phyloP scores from a whole-genome alignment of 345 rosid genomes.

The Eucalyptus melliodora region DNA sequence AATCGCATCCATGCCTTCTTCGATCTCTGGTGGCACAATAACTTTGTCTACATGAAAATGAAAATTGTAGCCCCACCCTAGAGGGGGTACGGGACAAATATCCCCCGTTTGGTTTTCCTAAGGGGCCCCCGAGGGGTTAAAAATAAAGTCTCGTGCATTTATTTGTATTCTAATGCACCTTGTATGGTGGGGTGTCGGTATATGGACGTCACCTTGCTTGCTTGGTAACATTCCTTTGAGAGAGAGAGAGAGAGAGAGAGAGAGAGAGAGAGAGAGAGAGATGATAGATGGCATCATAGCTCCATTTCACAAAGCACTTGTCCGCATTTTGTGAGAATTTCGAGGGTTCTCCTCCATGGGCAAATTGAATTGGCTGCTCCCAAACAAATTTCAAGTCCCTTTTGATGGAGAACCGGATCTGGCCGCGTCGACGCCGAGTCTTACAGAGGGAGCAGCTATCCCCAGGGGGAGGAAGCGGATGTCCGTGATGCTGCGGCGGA shows the following conservation, averaged over 20 bases:
- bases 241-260: too few relatives aligned
- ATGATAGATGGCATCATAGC: background rate
- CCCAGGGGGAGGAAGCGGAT: background rate
- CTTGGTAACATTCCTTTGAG: too few relatives aligned
- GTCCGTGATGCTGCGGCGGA: background rate
- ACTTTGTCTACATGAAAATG: background rate
- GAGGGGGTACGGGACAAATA: background rate
- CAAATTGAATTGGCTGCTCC: conserved; percentile 50
- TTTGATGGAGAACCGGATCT: conserved; percentile 1
- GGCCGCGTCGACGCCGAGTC: conserved; percentile 37
- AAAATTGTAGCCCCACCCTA: background rate
- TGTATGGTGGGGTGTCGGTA: too few relatives aligned
- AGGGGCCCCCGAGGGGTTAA: background rate
- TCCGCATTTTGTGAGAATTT: background rate
- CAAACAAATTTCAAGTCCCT: conserved; percentile 19
- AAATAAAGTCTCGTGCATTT: background rate
- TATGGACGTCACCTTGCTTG: too few relatives aligned
- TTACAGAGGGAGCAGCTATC: conserved; percentile 46
- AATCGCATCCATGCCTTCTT: background rate
- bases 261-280: background rate
- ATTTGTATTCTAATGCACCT: too few relatives aligned
- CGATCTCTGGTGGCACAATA: background rate
- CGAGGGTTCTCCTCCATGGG: background rate
- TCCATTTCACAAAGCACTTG: background rate
- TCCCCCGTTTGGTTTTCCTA: background rate